Percentiles rank a stretch among this genome's conserved stretches.
Conservation (phyloP, 495 filamentous ascomycete species). For the Amphirosellinia nigrospora region DNA sequence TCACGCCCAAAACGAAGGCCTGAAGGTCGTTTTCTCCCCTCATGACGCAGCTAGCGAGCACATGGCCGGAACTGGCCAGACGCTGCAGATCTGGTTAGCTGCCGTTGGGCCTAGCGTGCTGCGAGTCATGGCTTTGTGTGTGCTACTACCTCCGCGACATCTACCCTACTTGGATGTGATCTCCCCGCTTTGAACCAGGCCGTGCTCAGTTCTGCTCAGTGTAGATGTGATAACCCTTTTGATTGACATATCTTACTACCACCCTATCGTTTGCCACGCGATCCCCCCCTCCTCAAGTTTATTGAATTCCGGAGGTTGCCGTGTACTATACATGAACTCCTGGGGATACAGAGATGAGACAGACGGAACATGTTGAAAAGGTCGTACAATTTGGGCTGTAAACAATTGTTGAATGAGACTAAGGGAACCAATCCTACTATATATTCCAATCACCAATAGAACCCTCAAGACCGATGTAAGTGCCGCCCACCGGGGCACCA, state of each 20-base stretch:
- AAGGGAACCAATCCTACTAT: background rate
- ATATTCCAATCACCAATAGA: constrained; percentile 4
- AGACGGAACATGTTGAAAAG: background rate
- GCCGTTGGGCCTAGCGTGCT: background rate
- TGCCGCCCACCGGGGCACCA: background rate
- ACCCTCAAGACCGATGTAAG: background rate
- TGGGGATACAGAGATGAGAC: background rate
- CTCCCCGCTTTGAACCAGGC: background rate
- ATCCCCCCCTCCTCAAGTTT: background rate
- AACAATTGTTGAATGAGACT: background rate
- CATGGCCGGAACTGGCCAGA: background rate
- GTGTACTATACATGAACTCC: background rate
- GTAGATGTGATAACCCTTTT: background rate
- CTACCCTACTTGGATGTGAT: background rate
- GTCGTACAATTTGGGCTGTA: background rate
- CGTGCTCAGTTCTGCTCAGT: background rate
- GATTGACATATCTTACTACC: background rate
- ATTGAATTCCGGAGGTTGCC: background rate
- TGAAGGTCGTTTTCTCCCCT: background rate
- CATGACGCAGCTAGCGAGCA: constrained; percentile 1
- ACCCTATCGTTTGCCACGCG: background rate
- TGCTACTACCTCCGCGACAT: background rate
- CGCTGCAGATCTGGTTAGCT: background rate
- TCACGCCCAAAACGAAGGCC: background rate
- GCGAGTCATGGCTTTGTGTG: constrained; percentile 11